Base-by-base conservation (phyloP, 2,329 filamentous ascomycete genomes). In the Plenodomus tracheiphilus region DNA sequence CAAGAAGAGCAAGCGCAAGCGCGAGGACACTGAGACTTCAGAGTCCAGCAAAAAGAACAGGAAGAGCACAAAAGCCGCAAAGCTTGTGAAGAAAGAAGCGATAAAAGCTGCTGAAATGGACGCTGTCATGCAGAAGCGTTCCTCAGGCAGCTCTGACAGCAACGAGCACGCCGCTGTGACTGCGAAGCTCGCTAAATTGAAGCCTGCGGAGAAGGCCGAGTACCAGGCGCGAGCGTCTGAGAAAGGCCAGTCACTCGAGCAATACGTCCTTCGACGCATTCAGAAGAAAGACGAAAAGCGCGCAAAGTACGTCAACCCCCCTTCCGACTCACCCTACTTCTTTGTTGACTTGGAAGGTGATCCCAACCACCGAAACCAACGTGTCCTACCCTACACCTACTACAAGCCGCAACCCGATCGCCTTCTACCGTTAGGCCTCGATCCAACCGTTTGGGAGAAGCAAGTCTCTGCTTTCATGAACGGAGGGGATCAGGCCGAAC, bases 161-260 rank as follows among this genome's bases (percentile, higher is more conserved):
- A 32, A 32, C 4, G 51, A 58, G 13, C 39, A 48, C 19, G 36
- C 18, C n/a, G 46, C 46, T 7, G 43, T 69, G 19, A 41, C 53
- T 7, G 52, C 56, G 32, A 67, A 70, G 22, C 53, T 72, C 17
- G 56, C 63, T 15, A 66, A 59, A 35, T 50, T 71, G 15, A 61
- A 62, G 1, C 41, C 59, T 1, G 49, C 61, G 16, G 69, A 75
- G 46, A 60, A 58, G 17, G 51, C 53, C 9, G 47, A 63, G 13
- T 74, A 72, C 56, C 61, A 62, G 28, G 46, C 60, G 15, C 67
- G 72, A 22, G 74, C 74, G 1, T 61, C 58, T 1, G 61, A 58
- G 16, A 76, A 76, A 54, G 63, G 67, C 11, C 63, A 75, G 37
- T 62, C 69, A 1, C 55, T 76, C 5, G 68, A 75, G 34, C 56